Evolutionary conservation across 164 flowering plant genomes (phyloP).

Genomic region (Vitis riparia): DNA sequence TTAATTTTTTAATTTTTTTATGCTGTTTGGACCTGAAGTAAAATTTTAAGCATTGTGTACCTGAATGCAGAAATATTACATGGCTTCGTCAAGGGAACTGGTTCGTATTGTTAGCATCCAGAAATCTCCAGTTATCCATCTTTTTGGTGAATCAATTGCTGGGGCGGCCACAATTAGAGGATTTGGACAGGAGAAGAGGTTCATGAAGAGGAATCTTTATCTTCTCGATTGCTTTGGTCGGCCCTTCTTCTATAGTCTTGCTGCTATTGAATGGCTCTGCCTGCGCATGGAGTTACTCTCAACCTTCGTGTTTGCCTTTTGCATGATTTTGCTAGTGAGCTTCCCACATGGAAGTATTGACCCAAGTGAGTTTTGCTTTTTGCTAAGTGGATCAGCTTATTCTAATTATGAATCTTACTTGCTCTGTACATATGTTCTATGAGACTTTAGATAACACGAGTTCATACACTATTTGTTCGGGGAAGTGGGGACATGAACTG

Average conservation of each 20-base stretch:
- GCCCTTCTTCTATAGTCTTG: slow-evolving; percentile 94
- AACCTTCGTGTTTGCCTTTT: slow-evolving; percentile 95
- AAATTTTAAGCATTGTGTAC: background rate
- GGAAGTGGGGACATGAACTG: too few relatives aligned
- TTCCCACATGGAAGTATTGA: slow-evolving; percentile 92
- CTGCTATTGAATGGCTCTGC: slow-evolving; percentile 99
- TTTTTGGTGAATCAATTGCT: slow-evolving; percentile 96
- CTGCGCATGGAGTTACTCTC: slow-evolving; percentile 96
- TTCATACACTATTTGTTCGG: too few relatives aligned
- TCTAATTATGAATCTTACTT: background rate
- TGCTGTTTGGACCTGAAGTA: too few relatives aligned
- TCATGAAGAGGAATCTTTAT: slow-evolving; percentile 91
- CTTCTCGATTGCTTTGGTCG: slow-evolving; percentile 96
- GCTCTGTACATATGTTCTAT: too few relatives aligned
- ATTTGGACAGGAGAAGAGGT: slow-evolving; percentile 94
- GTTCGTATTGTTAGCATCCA: slow-evolving; percentile 97
- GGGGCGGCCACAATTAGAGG: slow-evolving; percentile 98
- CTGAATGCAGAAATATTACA: slow-evolving; percentile 86
- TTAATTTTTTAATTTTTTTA: too few relatives aligned
- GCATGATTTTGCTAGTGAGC: slow-evolving; percentile 94
- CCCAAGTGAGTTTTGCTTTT: slow-evolving; percentile 69
- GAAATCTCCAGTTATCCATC: slow-evolving; percentile 93
- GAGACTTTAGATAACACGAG: too few relatives aligned
- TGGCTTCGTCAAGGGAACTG: slow-evolving; percentile 96
- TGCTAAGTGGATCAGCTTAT: background rate